Conservation (phyloP, 352 stramenopile species). For the Phytophthora sansomeana region DNA sequence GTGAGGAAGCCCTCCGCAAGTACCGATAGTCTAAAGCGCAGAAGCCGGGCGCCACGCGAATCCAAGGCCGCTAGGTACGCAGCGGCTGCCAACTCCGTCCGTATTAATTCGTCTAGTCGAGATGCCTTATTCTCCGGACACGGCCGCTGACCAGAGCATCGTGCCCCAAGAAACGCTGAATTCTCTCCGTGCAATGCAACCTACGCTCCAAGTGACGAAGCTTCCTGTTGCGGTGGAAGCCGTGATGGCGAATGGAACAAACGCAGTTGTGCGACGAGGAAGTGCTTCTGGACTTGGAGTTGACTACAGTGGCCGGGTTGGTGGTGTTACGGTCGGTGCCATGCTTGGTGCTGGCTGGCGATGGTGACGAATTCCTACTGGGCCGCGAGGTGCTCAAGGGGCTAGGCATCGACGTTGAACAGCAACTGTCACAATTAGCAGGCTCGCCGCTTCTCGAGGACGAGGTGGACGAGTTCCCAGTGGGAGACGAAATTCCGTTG, state of each 20-base stretch:
- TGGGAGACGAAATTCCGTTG: no score
- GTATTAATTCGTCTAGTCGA: no score
- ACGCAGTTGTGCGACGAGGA: not conserved
- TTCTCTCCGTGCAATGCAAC: no score
- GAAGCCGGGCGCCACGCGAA: no score
- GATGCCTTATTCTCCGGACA: no score
- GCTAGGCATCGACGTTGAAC: not conserved
- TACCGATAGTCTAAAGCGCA: not conserved
- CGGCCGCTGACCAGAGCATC: not conserved
- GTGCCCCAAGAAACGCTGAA: no score
- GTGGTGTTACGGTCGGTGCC: not conserved
- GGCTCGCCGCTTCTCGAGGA: no score
- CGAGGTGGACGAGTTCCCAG: no score
- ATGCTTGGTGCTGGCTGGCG: not conserved
- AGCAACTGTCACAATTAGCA: not conserved
- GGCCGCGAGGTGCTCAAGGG: not conserved
- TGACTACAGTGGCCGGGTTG: no score
- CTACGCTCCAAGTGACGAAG: no score
- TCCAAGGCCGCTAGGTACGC: not conserved
- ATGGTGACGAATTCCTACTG: not conserved
- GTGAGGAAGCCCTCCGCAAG: not conserved
- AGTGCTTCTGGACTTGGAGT: not conserved
- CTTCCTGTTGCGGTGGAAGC: not conserved
- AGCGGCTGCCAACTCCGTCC: no score
- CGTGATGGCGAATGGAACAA: not conserved